Percentiles rank a stretch among this genome's conserved stretches.
These are phyloP conservation scores for Scedosporium minutisporum DNA, from an alignment of 2,329 filamentous ascomycete species.

Conservation along the genomic window DNA sequence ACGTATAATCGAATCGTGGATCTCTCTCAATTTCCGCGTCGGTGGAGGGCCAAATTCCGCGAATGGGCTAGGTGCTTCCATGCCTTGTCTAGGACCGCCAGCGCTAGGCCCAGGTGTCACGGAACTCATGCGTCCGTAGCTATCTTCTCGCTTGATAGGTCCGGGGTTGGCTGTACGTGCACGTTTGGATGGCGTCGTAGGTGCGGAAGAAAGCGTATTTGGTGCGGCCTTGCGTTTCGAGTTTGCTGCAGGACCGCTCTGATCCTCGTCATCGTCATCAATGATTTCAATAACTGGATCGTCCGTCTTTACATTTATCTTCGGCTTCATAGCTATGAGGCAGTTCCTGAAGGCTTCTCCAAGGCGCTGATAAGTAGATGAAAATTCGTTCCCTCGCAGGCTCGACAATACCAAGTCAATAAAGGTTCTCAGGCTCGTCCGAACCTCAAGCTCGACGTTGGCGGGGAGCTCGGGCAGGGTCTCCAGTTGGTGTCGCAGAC, in stretches of 20 bases:
- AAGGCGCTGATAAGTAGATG: slow-evolving; percentile 32
- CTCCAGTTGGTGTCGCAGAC: slow-evolving; percentile 45
- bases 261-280: slow-evolving; percentile 26
- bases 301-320: slow-evolving; percentile 31
- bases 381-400: slow-evolving; percentile 40
- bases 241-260: slow-evolving; percentile 13
- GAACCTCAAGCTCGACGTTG: slow-evolving; percentile 59
- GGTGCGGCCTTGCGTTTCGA: slow-evolving; percentile 19
- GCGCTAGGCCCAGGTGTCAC: background rate
- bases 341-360: slow-evolving; percentile 41
- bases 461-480: slow-evolving; percentile 56
- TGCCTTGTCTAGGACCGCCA: background rate
- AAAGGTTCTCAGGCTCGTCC: slow-evolving; percentile 49
- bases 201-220: slow-evolving; percentile 15
- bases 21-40: slow-evolving; percentile 34
- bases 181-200: slow-evolving; percentile 25
- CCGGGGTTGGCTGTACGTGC: slow-evolving; percentile 14
- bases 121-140: background rate
- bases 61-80: slow-evolving; percentile 24
- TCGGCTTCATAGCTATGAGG: slow-evolving; percentile 36
- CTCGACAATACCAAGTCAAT: slow-evolving; percentile 41
- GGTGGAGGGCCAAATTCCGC: slow-evolving; percentile 20
- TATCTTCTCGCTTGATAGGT: background rate
- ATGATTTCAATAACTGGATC: slow-evolving; percentile 26
- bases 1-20: slow-evolving; percentile 43